These are phyloP conservation scores for Chalaropsis ovoidea DNA, from an alignment of 2,329 filamentous ascomycete genomes.

Conservation along the genomic window DNA sequence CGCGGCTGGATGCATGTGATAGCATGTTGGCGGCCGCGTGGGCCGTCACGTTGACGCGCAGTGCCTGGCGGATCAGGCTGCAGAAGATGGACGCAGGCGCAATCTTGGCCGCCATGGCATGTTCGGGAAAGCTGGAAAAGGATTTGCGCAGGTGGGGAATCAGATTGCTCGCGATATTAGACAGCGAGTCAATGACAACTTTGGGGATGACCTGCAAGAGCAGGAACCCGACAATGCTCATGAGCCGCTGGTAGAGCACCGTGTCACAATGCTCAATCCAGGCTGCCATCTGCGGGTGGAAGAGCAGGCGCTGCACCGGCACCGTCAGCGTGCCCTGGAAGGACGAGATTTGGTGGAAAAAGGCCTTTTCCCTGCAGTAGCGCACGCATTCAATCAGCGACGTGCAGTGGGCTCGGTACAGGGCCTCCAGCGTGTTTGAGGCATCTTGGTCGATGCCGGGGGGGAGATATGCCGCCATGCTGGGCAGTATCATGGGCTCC, in stretches of 20 bases:
- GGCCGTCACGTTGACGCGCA: slow-evolving; percentile 85
- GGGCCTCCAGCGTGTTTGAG: slow-evolving; percentile 70
- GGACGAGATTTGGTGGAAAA: slow-evolving; percentile 87
- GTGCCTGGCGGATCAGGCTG: slow-evolving; percentile 70
- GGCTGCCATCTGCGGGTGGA: slow-evolving; percentile 65
- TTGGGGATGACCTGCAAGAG: slow-evolving; percentile 87
- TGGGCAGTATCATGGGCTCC: slow-evolving; percentile 68
- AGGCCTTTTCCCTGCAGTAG: slow-evolving; percentile 92
- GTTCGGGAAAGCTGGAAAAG: slow-evolving; percentile 72
- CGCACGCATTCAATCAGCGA: slow-evolving; percentile 91
- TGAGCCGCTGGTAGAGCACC: slow-evolving; percentile 93
- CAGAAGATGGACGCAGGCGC: slow-evolving; percentile 83
- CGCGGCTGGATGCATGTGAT: slow-evolving; percentile 75
- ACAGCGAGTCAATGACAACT: slow-evolving; percentile 73
- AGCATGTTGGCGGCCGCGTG: slow-evolving; percentile 91
- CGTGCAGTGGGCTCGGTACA: slow-evolving; percentile 91
- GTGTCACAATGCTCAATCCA: slow-evolving; percentile 98
- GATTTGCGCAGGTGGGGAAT: slow-evolving; percentile 73
- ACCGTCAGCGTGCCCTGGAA: slow-evolving; percentile 96
- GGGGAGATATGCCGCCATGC: slow-evolving; percentile 72
- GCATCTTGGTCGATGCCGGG: slow-evolving; percentile 74
- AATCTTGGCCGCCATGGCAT: slow-evolving; percentile 79
- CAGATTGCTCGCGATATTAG: slow-evolving; percentile 73
- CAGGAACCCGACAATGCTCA: slow-evolving; percentile 78
- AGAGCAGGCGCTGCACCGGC: slow-evolving; percentile 86